Conservation (phyloP, 768 basidiomycete genomes). For the Solioccasus polychromus region DNA sequence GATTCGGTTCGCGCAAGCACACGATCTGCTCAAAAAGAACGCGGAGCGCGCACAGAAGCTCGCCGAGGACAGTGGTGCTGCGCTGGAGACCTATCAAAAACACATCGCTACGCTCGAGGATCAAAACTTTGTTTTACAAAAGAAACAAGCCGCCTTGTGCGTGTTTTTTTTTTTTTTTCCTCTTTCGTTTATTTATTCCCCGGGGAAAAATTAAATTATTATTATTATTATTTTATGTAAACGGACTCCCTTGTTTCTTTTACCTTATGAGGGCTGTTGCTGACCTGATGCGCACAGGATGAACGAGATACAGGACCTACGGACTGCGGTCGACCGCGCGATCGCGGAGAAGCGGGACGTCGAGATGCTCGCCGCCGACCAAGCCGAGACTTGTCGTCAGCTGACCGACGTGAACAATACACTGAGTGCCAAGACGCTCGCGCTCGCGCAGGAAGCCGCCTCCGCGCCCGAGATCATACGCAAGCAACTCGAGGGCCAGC, state of each 20-base stretch:
- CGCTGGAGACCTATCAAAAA: constrained; percentile 87
- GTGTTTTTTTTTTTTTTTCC: constrained; percentile 26
- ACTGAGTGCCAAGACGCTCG: constrained; percentile 68
- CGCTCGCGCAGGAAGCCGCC: constrained; percentile 39
- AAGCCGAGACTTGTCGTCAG: constrained; percentile 69
- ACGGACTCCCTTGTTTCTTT: constrained; percentile 1
- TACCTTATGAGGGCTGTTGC: background rate
- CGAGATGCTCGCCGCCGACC: constrained; percentile 66
- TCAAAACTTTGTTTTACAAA: constrained; percentile 52
- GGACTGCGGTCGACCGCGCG: constrained; percentile 58
- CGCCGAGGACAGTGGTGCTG: constrained; percentile 74
- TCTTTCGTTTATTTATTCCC: background rate
- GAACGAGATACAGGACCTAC: constrained; percentile 62
- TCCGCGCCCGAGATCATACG: constrained; percentile 44
- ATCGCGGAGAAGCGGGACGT: constrained; percentile 62
- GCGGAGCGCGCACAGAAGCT: constrained; percentile 90
- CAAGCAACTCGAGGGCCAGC: constrained; percentile 61
- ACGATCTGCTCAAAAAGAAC: constrained; percentile 89
- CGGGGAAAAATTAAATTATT: no score
- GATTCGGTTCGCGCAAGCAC: constrained; percentile 81
- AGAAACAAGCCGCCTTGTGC: constrained; percentile 57
- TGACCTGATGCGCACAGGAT: constrained; percentile 40
- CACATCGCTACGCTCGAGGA: constrained; percentile 82
- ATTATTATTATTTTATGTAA: background rate
- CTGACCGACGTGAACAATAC: constrained; percentile 77